Conservation (phyloP, 129 eudicot species). For the Arctium lappa region DNA sequence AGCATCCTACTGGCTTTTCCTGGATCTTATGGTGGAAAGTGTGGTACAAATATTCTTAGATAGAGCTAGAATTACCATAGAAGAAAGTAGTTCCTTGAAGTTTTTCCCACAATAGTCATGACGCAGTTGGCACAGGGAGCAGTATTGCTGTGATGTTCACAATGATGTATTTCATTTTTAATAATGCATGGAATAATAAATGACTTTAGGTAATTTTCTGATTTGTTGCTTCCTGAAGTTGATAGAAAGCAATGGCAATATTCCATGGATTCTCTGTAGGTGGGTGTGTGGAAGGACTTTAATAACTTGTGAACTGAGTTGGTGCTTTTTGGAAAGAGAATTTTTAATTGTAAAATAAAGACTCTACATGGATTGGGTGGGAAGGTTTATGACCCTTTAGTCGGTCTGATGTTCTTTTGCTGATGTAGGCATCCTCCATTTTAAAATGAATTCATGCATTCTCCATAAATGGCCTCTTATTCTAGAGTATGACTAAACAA, state of each 20-base stretch:
- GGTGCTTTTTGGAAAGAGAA: neutral
- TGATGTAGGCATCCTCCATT: neutral
- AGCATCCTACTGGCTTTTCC: neutral
- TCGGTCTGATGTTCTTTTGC: neutral
- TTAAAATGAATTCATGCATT: too few species aligned
- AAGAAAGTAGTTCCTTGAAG: neutral
- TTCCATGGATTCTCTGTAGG: neutral
- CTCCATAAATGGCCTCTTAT: too few species aligned
- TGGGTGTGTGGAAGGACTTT: neutral
- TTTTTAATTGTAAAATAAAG: neutral
- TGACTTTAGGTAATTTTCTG: neutral
- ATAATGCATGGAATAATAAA: conserved; percentile 1
- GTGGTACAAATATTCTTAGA: neutral
- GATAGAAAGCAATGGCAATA: neutral
- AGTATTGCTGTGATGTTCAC: neutral
- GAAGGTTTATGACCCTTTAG: neutral
- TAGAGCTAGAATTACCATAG: neutral
- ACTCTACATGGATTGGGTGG: neutral
- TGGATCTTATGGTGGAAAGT: neutral
- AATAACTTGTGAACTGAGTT: neutral
- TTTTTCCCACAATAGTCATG: neutral
- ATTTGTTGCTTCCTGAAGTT: neutral
- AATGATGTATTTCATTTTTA: neutral
- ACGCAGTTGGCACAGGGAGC: neutral
- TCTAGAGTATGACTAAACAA: neutral